Conservation (phyloP, 192 early-diverging fungal species). For the Pilobolus umbonatus region DNA sequence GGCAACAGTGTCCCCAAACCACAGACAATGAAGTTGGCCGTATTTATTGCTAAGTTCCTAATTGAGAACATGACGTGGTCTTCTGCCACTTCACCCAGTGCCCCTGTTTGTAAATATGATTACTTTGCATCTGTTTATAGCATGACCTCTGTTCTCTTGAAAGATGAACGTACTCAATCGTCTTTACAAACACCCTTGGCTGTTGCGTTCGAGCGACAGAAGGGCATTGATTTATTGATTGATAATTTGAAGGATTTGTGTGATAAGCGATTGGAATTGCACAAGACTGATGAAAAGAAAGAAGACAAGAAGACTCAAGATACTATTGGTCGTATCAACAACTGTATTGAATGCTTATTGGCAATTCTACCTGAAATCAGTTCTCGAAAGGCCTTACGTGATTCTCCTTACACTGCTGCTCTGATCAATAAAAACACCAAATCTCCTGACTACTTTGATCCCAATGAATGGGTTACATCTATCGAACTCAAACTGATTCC, state of each 20-base stretch:
- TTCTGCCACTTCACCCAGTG: conserved; percentile 7
- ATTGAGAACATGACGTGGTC: conserved; percentile 45
- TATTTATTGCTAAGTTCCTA: conserved; percentile 49
- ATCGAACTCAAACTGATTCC: conserved; percentile 58
- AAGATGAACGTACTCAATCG: conserved; percentile 55
- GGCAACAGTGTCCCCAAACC: conserved; percentile 42
- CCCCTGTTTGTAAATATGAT: conserved; percentile 37
- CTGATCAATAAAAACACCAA: conserved; percentile 53
- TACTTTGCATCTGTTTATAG: conserved; percentile 55
- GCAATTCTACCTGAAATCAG: conserved; percentile 62
- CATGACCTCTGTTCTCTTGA: conserved; percentile 49
- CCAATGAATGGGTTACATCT: conserved; percentile 60
- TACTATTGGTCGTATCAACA: conserved; percentile 34
- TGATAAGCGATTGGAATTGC: conserved; percentile 34
- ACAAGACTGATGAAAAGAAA: conserved; percentile 8
- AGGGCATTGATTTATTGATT: conserved; percentile 50
- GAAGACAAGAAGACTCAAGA: conserved; percentile 41
- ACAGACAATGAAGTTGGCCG: conserved; percentile 53
- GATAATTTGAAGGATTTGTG: conserved; percentile 42
- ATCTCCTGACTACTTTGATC: conserved; percentile 62
- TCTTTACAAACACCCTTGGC: conserved; percentile 59
- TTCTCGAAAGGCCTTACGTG: conserved; percentile 67
- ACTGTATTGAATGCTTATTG: conserved; percentile 51
- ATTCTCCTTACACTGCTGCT: conserved; percentile 62
- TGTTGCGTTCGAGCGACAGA: conserved; percentile 53